A percentile compares a stretch with the other conserved stretches of the same genome.
Conservation (phyloP, 345 rosid genomes). For the Gossypium anomalum region DNA sequence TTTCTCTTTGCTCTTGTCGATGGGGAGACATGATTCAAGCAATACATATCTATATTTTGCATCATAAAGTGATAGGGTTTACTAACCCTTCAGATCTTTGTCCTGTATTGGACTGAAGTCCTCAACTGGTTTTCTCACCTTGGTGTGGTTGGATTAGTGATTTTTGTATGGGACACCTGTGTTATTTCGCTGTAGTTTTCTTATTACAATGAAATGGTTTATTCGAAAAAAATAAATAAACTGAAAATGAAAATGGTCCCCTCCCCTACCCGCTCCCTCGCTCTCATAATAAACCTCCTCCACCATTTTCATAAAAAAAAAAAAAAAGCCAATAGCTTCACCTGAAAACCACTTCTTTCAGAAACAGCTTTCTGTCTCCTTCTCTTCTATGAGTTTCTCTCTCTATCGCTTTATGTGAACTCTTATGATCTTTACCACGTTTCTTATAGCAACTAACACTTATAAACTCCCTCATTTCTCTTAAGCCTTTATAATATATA, state of each 20-base stretch:
- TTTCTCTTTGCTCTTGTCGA: no score
- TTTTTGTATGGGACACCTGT: no score
- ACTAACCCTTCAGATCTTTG: no score
- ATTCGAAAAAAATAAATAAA: no score
- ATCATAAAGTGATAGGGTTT: no score
- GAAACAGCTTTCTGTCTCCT: neutral
- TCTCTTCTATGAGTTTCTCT: neutral
- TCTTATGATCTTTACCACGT: conserved; percentile 3
- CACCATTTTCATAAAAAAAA: neutral
- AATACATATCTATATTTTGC: no score
- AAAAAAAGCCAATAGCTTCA: conserved; percentile 13
- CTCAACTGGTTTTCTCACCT: no score
- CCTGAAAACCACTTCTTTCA: conserved; percentile 20
- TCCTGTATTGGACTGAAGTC: no score
- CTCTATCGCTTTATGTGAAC: conserved; percentile 1
- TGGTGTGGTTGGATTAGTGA: no score
- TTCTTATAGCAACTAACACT: neutral
- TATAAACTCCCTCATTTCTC: conserved; percentile 1
- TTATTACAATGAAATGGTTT: no score
- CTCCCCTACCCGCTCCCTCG: neutral
- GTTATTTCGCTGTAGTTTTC: no score
- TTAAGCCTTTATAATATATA: neutral
- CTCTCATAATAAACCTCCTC: neutral
- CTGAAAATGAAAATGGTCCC: conserved; percentile 7
- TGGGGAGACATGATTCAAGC: no score